Base-by-base conservation (phyloP, 2,329 filamentous ascomycete genomes). In the Penicillium sclerotigenum region DNA sequence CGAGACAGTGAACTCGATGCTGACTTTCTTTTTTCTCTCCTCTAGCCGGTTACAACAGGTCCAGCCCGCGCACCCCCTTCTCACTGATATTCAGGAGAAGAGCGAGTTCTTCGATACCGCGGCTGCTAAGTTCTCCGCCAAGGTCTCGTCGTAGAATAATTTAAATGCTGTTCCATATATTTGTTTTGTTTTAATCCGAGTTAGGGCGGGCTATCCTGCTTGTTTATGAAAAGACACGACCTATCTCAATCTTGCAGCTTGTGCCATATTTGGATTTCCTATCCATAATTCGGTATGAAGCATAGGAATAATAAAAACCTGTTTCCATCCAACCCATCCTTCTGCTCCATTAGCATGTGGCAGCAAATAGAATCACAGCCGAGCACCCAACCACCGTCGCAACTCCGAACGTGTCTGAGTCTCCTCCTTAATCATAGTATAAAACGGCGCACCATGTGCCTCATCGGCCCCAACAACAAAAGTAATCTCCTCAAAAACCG, bases 51-150 rank as follows among this genome's bases (percentile, higher is more conserved):
- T 85, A 62, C 61, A 70, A 56, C 81, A 80, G 50, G 76, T 78
- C 16, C 82, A 88, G 52, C 82, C 87, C 26, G 76, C 87, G 51
- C 91, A 97, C 73, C 77, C 84, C 33, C 79, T 94, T 59, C 73
- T 97, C 55, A 72, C 75, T 38, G 92, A 96, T 65, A 76, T 96
- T 65, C 81, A 86, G 68, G 90, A 91, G 76, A 97, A 96, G 86
- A 90, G 86, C 73, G 83, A 81, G n/a, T 76, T 91, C 56, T 97
- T 97, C 71, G 90, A 96, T 73, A 86, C 86, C 67, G 92, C 92
- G 13, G 90, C 89, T 20, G 81, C 84, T 26, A 97, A 96, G 77
- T 97, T 94, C 75, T 87, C 85, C 63, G 83, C 92, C 33, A 96
- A 93, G 80, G 90, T 91, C 42, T 66, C 71, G 18, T 69, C 69